phyloP scores from a whole-genome alignment of 2,329 filamentous ascomycete species.

The Penicillium sp. region DNA sequence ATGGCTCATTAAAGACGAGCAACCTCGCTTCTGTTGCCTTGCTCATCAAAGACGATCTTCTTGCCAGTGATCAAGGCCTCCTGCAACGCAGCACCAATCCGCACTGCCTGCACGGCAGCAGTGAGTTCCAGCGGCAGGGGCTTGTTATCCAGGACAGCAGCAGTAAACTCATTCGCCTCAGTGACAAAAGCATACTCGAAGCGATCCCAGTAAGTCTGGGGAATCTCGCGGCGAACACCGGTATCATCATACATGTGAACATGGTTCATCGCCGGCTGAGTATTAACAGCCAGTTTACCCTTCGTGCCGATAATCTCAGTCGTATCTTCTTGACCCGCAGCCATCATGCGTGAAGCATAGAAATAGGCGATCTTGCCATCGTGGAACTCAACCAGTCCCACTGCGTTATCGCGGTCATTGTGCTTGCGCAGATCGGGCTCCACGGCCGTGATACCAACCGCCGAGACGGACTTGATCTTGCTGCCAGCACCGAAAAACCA shows the following conservation, averaged over 20 bases:
- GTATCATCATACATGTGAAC: conserved; percentile 60
- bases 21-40: conserved; percentile 52
- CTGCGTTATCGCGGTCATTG: conserved; percentile 65
- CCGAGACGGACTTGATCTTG: conserved; percentile 60
- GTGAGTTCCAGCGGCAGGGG: conserved; percentile 60
- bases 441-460: conserved; percentile 63
- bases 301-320: conserved; percentile 71
- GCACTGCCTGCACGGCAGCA: conserved; percentile 61
- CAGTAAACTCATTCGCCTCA: conserved; percentile 68
- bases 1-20: conserved; percentile 45
- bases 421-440: conserved; percentile 62
- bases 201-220: conserved; percentile 66
- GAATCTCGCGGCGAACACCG: conserved; percentile 64
- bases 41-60: conserved; percentile 64
- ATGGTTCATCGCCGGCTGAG: conserved; percentile 60
- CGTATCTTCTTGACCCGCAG: conserved; percentile 68
- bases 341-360: conserved; percentile 69
- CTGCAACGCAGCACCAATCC: conserved; percentile 65
- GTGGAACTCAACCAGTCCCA: conserved; percentile 69
- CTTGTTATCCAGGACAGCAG: conserved; percentile 60
- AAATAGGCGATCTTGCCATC: conserved; percentile 67
- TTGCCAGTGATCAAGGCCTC: conserved; percentile 59
- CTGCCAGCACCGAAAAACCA: conserved; percentile 65
- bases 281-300: conserved; percentile 67
- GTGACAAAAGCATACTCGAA: conserved; percentile 68